Conservation (phyloP, 2,329 filamentous ascomycete genomes). For the Curvularia spicifera region DNA sequence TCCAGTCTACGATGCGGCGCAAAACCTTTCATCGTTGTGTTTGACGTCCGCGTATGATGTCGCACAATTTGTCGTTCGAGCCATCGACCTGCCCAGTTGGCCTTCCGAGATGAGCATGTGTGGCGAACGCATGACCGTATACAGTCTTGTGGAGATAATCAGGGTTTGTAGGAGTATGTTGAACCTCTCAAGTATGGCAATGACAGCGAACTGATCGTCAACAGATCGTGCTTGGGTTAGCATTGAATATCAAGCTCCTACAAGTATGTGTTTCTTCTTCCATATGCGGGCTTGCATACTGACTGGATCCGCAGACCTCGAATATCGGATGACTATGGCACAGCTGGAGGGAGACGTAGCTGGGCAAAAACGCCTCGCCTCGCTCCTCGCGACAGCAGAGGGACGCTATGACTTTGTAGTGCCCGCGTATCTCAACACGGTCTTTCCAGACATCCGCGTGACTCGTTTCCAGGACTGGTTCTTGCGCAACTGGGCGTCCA, state of each 20-base stretch:
- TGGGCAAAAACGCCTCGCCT: slow-evolving; percentile 57
- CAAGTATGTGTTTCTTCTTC: slow-evolving; percentile 34
- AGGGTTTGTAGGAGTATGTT: slow-evolving; percentile 39
- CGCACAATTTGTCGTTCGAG: slow-evolving; percentile 72
- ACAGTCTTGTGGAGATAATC: slow-evolving; percentile 64
- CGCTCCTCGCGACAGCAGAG: slow-evolving; percentile 71
- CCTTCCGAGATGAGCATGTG: slow-evolving; percentile 71
- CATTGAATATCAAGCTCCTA: slow-evolving; percentile 55
- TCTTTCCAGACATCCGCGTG: slow-evolving; percentile 48
- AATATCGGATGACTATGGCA: slow-evolving; percentile 57
- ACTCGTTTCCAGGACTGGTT: slow-evolving; percentile 52
- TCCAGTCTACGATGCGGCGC: slow-evolving; percentile 59
- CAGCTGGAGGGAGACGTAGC: slow-evolving; percentile 40
- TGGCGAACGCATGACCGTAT: slow-evolving; percentile 69
- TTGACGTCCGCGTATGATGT: slow-evolving; percentile 75
- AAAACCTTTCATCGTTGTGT: slow-evolving; percentile 60
- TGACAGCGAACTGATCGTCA: slow-evolving; percentile 14
- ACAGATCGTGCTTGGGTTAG: slow-evolving; percentile 40
- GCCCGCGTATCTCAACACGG: slow-evolving; percentile 63
- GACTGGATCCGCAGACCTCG: slow-evolving; percentile 42
- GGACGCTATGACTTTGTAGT: slow-evolving; percentile 70
- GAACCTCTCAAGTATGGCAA: neutral
- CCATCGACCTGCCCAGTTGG: slow-evolving; percentile 70
- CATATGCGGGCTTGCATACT: neutral
- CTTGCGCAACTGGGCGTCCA: slow-evolving; percentile 41